Evolutionary conservation across 2,329 filamentous ascomycete species (phyloP), one percentile per base, ranked within the genome.

Genomic region (Beauveria asiatica): DNA sequence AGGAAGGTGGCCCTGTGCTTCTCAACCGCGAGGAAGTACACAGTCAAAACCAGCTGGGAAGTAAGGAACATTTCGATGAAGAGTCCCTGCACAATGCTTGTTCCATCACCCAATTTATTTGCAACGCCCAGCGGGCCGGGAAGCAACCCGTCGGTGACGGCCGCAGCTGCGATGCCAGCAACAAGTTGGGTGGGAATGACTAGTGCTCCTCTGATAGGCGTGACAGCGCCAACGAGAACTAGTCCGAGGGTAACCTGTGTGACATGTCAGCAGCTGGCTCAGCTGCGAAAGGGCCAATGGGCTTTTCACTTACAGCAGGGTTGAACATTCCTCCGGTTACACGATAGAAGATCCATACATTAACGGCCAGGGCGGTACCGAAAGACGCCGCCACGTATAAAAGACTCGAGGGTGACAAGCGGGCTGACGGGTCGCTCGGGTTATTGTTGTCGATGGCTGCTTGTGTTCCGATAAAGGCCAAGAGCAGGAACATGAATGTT

Each of bases 1-100:
- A 90, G 73, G 68, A 80, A 89, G 0, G 88, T 91, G 2, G 83
- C 83, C 49, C 85, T 84, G 70, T 90, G 87, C 73, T 91, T 90
- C 69, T 90, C 86, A 4, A 84, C 83, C 0, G 86, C 87, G 49
- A 90, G 77, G 81, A 90, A 87, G 70, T 85, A 82, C 33, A 88
- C 82, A 3, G 84, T 81, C 57, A 88, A 76, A 8, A 87, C 80
- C 10, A 89, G 75, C 67, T 86, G 78, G 0, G 83, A 75, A 0
- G 85, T 88, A 42, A 87, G 75, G 66, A 88, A 85, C 74, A 85
- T 80, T 70, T 88, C 86, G 52, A 88, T 80, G 67, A 88, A 87
- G 45, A 88, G 73, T 7, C 85, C 86, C 62, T 83, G 84, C 0
- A 75, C 75, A 10, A 78, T 74, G 61, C 74, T 81, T 4, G 80